A percentile compares a stretch with the other conserved stretches of the same genome.
These are phyloP conservation scores for Tephrocybe sp. DNA, from an alignment of 768 basidiomycete species.

Conservation along the genomic window DNA sequence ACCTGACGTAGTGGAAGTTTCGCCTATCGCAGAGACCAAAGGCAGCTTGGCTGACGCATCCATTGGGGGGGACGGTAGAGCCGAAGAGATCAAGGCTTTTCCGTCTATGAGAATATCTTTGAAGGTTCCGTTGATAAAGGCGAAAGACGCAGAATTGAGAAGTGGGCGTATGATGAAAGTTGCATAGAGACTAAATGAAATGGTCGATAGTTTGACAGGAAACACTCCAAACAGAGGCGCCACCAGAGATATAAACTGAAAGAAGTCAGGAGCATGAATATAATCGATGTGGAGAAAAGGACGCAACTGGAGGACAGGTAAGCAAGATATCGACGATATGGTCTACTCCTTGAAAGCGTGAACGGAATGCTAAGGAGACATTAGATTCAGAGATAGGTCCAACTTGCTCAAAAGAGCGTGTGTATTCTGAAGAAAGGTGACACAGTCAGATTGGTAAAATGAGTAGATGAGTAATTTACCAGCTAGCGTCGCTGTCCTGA, in stretches of 20 bases:
- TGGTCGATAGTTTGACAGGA: constrained; percentile 29
- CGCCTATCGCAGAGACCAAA: too few relatives aligned
- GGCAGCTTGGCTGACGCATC: too few relatives aligned
- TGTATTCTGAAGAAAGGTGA: not conserved
- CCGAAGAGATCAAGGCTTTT: not conserved
- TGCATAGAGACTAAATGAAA: constrained; percentile 35
- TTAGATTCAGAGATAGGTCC: not conserved
- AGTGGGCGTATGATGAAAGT: constrained; percentile 1
- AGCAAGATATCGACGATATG: constrained; percentile 8
- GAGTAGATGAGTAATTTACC: too few relatives aligned
- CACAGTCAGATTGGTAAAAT: too few relatives aligned
- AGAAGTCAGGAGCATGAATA: not conserved
- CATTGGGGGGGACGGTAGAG: too few relatives aligned
- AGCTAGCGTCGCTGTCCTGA: constrained; percentile 19
- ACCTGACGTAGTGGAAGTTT: not conserved
- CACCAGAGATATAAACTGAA: constrained; percentile 20
- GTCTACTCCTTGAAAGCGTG: not conserved
- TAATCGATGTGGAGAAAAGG: not conserved
- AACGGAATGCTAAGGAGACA: not conserved
- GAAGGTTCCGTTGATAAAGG: constrained; percentile 6
- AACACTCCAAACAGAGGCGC: constrained; percentile 23
- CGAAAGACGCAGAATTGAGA: not conserved
- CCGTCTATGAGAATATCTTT: constrained; percentile 18
- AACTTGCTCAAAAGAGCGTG: not conserved
- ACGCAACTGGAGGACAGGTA: constrained; percentile 34